Base-by-base conservation (phyloP, 2,329 filamentous ascomycete genomes). In the Diaporthe sp. region DNA sequence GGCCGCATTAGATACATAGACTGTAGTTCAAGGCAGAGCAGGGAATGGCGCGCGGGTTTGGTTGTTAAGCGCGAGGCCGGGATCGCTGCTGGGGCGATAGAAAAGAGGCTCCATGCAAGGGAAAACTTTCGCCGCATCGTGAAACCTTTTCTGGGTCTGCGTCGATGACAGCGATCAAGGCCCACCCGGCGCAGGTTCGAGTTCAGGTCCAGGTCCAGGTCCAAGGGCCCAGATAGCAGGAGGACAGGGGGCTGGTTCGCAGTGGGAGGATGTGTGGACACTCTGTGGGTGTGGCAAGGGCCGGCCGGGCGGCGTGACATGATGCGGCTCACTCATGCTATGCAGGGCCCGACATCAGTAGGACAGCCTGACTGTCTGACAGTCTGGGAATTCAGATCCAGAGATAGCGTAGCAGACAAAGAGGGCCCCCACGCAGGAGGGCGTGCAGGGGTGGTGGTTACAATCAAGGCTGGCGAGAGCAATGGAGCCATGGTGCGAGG, bases 61-160 rank as follows among this genome's bases (percentile, higher is more conserved):
- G 46, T n/a, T 15, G 57, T 28, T 46, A 73, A 34, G 46, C 46
- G 44, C 57, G 46, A 61, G 70, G 46, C 46, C 39, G 55, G 34
- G 70, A 53, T 31, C 37, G 28, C 55, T 59, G 42, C 55, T 59
- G 42, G 10, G 44, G 46, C 57, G 70, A 39, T 8, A 42, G n/a
- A 37, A 28, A 53, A 19, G 34, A 72, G 46, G 58, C 37, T 61
- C 58, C 58, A 69, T 69, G 71, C 46, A 65, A 73, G 71, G 71
- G 71, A n/a, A 73, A 73, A 65, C 46, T 65, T 53, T 73, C 58
- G 71, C 42, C 58, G 58, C 71, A 53, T 72, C 70, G 57, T 53
- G 31, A 57, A 55, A 42, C 58, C 34, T 73, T 57, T 65, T 73
- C 58, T 73, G 71, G 71, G 51, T 57, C 71, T 65, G 42, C 65